Base-by-base conservation (phyloP, 2,329 filamentous ascomycete species). In the Berkeleyomyces basicola region DNA sequence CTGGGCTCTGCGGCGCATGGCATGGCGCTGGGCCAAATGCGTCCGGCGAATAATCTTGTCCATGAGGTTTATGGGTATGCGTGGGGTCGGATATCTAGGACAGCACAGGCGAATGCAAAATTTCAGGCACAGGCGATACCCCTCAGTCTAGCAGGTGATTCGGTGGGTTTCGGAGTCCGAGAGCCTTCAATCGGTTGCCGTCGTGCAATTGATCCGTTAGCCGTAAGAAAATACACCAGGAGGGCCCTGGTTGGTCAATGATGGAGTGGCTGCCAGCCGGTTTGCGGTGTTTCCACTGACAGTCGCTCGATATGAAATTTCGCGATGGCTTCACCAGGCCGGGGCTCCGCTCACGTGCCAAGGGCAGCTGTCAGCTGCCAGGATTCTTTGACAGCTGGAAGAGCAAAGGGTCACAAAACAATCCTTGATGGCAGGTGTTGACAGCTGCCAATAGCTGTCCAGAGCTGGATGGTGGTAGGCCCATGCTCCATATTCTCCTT, bases 1-100 rank as follows among this genome's bases (percentile, higher is more conserved):
- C 66, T 76, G 74, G 43, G 70, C 70, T 33, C 59, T 33, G 61
- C 77, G 77, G 62, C 79, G 79, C 64, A 74, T 71, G 62, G 78
- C 81, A 74, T 86, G 83, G 72, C 81, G 82, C 74, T 86, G 79
- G 67, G 85, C 85, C 71, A 85, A 78, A 63, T 79, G 76, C 62
- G 85, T 83, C 68, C 85, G 82, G 69, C 82, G 82, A 66, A 85
- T 76, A 66, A 89, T 77, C 74, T 85, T 87, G 75, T 89, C 83
- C 87, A 89, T 90, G 66, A 67, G 66, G 64, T 49, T 49, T 39
- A 10, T 55, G 46, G 33, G 40, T 11, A 46, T 59, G 1, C 39
- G 5, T 49, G 65, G 63, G 36, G 16, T 43, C 58, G 43, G 51
- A 55, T 37, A 37, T 55, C 51, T 39, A 55, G 9, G 16, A 14